These are phyloP conservation scores for Alloteropsis angusta DNA, from an alignment of 202 grass and related monocot genomes.

Conservation along the genomic window DNA sequence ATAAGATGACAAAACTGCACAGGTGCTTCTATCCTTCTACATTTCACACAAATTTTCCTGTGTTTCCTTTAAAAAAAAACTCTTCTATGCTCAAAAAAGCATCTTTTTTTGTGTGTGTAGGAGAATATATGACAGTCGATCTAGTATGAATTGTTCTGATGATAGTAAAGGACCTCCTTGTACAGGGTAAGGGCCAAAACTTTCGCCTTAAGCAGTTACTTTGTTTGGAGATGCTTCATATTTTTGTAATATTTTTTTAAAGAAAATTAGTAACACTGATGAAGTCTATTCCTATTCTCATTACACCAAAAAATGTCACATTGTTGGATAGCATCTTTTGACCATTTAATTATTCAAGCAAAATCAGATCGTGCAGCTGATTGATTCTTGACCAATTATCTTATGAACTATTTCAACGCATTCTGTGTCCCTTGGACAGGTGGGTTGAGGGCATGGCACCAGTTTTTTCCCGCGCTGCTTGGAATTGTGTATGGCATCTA, in stretches of 20 bases:
- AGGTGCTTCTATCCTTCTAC: constrained; percentile 35
- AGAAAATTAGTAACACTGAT: background rate
- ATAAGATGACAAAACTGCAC: constrained; percentile 78
- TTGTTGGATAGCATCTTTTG: background rate
- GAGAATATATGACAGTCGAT: constrained; percentile 68
- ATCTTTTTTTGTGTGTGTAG: constrained; percentile 34
- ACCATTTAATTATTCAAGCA: background rate
- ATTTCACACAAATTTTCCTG: background rate
- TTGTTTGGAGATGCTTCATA: background rate
- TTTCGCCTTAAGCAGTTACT: constrained; percentile 18
- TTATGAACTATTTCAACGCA: background rate
- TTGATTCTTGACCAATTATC: constrained; percentile 5
- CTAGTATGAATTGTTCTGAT: constrained; percentile 80
- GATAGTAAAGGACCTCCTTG: constrained; percentile 88
- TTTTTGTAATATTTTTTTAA: background rate
- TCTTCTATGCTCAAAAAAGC: background rate
- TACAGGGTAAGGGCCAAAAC: constrained; percentile 46
- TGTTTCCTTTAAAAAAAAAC: background rate
- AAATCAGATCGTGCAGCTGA: background rate
- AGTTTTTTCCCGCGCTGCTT: constrained; percentile 89
- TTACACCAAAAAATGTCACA: background rate
- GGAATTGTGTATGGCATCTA: constrained; percentile 92
- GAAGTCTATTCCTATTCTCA: background rate
- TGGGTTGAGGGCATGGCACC: constrained; percentile 99
- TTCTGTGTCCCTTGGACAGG: constrained; percentile 23